These are phyloP conservation scores for Aspergillus texensis DNA, from an alignment of 2,329 filamentous ascomycete genomes.

Conservation along the genomic window DNA sequence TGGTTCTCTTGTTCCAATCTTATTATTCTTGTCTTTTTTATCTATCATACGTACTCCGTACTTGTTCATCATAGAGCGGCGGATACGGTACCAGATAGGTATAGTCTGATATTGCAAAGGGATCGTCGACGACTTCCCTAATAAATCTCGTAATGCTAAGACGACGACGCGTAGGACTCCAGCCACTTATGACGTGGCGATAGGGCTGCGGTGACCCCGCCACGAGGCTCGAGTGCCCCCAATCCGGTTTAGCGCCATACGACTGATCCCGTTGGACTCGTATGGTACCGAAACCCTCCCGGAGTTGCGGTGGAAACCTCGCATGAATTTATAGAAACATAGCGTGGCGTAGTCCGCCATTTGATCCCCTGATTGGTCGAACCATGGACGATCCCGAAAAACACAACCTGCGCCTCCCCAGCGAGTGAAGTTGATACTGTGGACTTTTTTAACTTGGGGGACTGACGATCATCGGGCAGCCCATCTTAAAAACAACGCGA, in stretches of 20 bases:
- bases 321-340: conserved; percentile 26
- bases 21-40: too few species aligned
- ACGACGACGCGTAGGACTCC: conserved; percentile 15
- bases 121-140: background rate
- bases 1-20: background rate
- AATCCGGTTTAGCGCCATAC: conserved; percentile 8
- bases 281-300: background rate
- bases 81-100: background rate
- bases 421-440: background rate
- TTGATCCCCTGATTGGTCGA: conserved; percentile 18
- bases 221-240: conserved; percentile 13
- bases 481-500: conserved; percentile 13
- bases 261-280: background rate
- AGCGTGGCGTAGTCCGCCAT: conserved; percentile 27
- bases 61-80: background rate
- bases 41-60: too few species aligned
- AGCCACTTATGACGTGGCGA: conserved; percentile 24
- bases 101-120: background rate
- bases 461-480: conserved; percentile 9
- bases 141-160: background rate
- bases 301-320: conserved; percentile 18
- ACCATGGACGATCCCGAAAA: conserved; percentile 3
- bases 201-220: conserved; percentile 19
- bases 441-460: background rate
- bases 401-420: conserved; percentile 21